Conservation (phyloP, 2,329 filamentous ascomycete species). For the Xylariaceae sp. region DNA sequence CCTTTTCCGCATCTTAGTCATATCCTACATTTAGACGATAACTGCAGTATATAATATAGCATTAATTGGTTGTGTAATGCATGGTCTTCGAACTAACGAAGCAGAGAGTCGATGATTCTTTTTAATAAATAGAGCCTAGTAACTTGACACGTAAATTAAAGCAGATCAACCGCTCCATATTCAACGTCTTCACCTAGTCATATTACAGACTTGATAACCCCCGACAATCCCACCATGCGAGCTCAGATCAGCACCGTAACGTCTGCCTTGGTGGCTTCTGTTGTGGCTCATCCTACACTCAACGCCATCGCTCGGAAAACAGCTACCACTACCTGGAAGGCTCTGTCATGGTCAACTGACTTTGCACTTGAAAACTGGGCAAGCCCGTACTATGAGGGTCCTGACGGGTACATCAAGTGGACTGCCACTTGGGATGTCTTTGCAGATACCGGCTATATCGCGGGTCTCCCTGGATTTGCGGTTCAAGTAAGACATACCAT, state of each 20-base stretch:
- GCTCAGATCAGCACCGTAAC: background rate
- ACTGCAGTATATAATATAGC: too few species aligned
- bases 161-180: background rate
- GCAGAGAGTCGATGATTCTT: background rate
- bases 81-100: background rate
- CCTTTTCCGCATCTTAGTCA: background rate
- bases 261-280: slow-evolving; percentile 6
- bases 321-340: background rate
- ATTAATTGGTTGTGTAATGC: too few species aligned
- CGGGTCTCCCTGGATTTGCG: slow-evolving; percentile 9
- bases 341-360: background rate
- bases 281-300: background rate
- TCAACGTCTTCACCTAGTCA: background rate
- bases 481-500: slow-evolving; percentile 3
- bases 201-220: background rate
- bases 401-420: slow-evolving; percentile 6
- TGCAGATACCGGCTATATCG: slow-evolving; percentile 1
- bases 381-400: background rate
- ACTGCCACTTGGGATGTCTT: slow-evolving; percentile 5
- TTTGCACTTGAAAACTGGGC: background rate
- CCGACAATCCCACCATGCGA: background rate
- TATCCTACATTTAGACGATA: background rate
- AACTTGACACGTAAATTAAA: background rate
- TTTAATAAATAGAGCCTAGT: background rate
- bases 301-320: slow-evolving; percentile 2